Evolutionary conservation across 495 filamentous ascomycete species (phyloP).

Genomic region (Penicillium psychrofluorescens): DNA sequence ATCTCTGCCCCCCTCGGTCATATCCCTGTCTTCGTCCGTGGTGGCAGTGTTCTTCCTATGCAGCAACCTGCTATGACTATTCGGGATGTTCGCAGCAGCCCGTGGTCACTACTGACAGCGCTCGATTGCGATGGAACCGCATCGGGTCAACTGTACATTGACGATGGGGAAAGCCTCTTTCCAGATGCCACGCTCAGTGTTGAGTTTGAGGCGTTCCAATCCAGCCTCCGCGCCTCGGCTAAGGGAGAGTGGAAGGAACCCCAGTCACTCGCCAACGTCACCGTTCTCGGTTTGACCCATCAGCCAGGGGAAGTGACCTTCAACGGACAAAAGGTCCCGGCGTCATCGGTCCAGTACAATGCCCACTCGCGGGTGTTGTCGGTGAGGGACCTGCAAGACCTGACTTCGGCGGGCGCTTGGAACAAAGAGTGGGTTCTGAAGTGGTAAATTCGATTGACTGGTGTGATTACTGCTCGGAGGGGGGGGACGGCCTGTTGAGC

Average conservation of each 20-base stretch:
- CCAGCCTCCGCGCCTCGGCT: constrained; percentile 37
- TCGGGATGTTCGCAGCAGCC: constrained; percentile 52
- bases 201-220: constrained; percentile 43
- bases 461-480: no score
- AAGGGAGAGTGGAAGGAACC: constrained; percentile 51
- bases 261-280: constrained; percentile 58
- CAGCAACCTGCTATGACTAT: constrained; percentile 70
- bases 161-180: constrained; percentile 70
- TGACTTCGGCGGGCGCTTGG: constrained; percentile 51
- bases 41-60: constrained; percentile 60
- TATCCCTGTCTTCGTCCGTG: constrained; percentile 71
- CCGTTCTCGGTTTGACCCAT: constrained; percentile 51
- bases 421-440: constrained; percentile 47
- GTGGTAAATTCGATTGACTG: constrained; percentile 31
- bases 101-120: constrained; percentile 64
- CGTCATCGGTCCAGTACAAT: constrained; percentile 42
- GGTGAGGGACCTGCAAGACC: constrained; percentile 41
- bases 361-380: constrained; percentile 37
- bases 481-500: no score
- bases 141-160: constrained; percentile 64
- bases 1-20: constrained; percentile 70
- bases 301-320: constrained; percentile 39
- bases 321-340: constrained; percentile 37
- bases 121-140: constrained; percentile 53
- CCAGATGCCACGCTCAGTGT: constrained; percentile 53